Conservation (phyloP, 2,329 filamentous ascomycete genomes). For the Laburnicola sp. region DNA sequence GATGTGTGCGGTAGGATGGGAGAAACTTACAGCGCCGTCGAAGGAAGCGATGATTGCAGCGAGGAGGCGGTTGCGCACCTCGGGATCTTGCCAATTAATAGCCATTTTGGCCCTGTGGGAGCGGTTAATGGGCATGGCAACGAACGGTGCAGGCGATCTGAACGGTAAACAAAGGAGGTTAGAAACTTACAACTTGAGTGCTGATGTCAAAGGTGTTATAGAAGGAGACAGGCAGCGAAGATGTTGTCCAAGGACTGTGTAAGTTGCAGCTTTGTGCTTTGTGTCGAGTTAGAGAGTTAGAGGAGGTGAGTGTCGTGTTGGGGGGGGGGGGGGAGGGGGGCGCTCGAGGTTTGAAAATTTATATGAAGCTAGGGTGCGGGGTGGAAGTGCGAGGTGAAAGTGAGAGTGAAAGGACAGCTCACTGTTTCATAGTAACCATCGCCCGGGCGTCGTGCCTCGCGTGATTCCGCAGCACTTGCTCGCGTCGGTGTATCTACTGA, state of each 20-base stretch:
- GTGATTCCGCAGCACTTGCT: no score
- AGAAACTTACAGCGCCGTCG: slow-evolving; percentile 35
- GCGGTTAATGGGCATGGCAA: not conserved
- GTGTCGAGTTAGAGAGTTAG: not conserved
- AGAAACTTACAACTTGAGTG: not conserved
- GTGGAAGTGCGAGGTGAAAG: not conserved
- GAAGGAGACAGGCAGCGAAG: not conserved
- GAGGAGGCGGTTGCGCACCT: slow-evolving; percentile 46
- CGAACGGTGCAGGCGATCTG: no score
- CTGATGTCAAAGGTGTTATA: not conserved
- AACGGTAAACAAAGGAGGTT: not conserved
- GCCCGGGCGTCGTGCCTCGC: not conserved
- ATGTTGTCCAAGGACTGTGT: not conserved
- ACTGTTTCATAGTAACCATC: not conserved
- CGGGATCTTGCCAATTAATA: slow-evolving; percentile 44
- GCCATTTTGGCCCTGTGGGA: slow-evolving; percentile 27
- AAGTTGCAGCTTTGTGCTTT: not conserved
- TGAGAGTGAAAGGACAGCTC: no score
- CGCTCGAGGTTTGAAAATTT: slow-evolving; percentile 1
- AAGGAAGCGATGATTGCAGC: slow-evolving; percentile 44
- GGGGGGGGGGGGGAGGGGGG: not conserved
- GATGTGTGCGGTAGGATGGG: not conserved
- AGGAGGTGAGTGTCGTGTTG: not conserved
- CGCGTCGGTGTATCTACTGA: no score
- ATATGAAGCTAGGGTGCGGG: not conserved